Evolutionary conservation across 495 filamentous ascomycete species (phyloP).

Genomic region (Neurospora intermedia): DNA sequence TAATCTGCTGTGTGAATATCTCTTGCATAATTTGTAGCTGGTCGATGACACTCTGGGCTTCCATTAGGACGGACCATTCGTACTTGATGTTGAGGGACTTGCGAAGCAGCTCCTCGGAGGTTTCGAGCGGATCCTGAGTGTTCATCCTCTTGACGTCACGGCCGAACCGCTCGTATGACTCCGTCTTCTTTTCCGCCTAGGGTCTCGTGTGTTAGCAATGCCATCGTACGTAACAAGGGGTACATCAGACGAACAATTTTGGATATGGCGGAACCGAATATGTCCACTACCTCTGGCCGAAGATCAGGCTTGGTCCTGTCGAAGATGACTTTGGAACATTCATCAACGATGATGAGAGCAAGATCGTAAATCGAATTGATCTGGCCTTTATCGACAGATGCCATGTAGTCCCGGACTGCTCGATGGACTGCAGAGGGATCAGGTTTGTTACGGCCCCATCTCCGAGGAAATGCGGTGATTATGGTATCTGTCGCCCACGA

Average conservation of each 20-base stretch:
- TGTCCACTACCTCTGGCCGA: slow-evolving; percentile 57
- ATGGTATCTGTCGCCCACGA: slow-evolving; percentile 35
- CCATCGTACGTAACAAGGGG: background rate
- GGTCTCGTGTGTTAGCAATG: background rate
- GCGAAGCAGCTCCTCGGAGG: slow-evolving; percentile 24
- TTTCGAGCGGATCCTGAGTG: slow-evolving; percentile 23
- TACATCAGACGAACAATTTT: slow-evolving; percentile 19
- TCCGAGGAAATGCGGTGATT: slow-evolving; percentile 56
- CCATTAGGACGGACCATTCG: slow-evolving; percentile 53
- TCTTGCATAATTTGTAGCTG: slow-evolving; percentile 50
- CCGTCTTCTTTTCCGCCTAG: slow-evolving; percentile 18
- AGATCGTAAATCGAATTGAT: slow-evolving; percentile 59
- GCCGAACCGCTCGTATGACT: slow-evolving; percentile 16
- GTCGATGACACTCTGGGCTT: slow-evolving; percentile 47
- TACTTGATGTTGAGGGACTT: slow-evolving; percentile 57
- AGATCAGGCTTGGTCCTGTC: slow-evolving; percentile 49
- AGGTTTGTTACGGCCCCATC: slow-evolving; percentile 59
- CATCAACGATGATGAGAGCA: slow-evolving; percentile 36
- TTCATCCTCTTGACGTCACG: slow-evolving; percentile 21
- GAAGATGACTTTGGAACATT: slow-evolving; percentile 34
- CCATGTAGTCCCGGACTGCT: slow-evolving; percentile 25
- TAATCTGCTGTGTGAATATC: slow-evolving; percentile 54
- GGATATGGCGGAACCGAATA: slow-evolving; percentile 49
- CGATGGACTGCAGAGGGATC: slow-evolving; percentile 54
- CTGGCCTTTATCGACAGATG: slow-evolving; percentile 34